Percentiles rank a stretch among this genome's conserved stretches.
phyloP scores from a whole-genome alignment of 1,139 yeast species.

The Geotrichum siamense region DNA sequence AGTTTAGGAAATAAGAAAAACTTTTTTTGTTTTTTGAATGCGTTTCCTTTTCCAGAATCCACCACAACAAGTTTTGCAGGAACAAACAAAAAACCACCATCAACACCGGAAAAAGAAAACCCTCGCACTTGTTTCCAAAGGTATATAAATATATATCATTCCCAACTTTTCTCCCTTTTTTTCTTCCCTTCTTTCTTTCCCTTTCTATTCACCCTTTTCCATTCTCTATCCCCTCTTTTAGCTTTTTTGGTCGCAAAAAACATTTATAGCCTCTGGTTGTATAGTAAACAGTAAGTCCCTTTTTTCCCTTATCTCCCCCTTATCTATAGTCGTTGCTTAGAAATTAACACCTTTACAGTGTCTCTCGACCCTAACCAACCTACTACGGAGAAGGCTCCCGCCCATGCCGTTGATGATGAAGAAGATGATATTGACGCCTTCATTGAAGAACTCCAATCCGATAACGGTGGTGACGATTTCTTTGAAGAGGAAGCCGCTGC shows the following conservation, averaged over 20 bases:
- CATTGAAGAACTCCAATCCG: constrained; percentile 82
- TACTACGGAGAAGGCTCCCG: constrained; percentile 39
- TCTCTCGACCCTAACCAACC: constrained; percentile 26
- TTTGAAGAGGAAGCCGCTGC: constrained; percentile 44
- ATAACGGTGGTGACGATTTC: constrained; percentile 54
- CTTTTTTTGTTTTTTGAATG: too few species aligned
- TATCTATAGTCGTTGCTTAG: neutral
- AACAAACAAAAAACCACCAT: too few species aligned
- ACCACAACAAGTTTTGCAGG: too few species aligned
- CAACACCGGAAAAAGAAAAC: too few species aligned
- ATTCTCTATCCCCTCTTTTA: constrained; percentile 2
- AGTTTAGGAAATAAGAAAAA: too few species aligned
- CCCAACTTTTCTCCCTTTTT: neutral
- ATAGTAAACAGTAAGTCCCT: neutral
- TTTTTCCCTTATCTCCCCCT: neutral
- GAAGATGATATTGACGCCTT: constrained; percentile 86
- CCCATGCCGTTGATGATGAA: constrained; percentile 41
- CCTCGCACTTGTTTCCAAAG: too few species aligned
- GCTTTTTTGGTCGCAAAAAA: neutral
- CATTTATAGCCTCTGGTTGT: neutral
- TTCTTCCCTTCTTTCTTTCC: constrained; percentile 2
- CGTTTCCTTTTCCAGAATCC: too few species aligned
- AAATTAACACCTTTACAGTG: too few species aligned
- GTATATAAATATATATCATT: constrained; percentile 1
- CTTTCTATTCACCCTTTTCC: neutral